Percentiles rank a stretch among this genome's conserved stretches.
Evolutionary conservation across 768 basidiomycete genomes (phyloP).

Genomic region (Lactarius sanguifluus): DNA sequence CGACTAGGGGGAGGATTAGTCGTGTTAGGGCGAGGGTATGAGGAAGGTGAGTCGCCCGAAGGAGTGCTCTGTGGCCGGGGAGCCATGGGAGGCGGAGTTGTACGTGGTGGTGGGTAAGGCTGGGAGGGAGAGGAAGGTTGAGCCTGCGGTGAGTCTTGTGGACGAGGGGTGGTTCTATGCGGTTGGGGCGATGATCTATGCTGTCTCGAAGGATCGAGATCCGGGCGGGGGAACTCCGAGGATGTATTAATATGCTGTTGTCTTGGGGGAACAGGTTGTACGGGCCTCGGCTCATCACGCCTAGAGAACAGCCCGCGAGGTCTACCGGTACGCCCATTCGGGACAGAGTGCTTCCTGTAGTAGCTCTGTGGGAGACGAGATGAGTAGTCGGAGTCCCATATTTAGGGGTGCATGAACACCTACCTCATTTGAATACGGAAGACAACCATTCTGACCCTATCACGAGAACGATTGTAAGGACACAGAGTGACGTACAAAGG

Average conservation of each 20-base stretch:
- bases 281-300: conserved; percentile 36
- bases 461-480: background rate
- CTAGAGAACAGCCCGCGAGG: conserved; percentile 47
- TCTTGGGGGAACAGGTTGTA: conserved; percentile 27
- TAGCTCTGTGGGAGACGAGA: conserved; percentile 41
- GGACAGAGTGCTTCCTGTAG: conserved; percentile 65
- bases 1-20: conserved; percentile 4
- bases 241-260: conserved; percentile 27
- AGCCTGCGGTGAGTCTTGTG: conserved; percentile 32
- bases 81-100: conserved; percentile 25
- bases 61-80: conserved; percentile 13
- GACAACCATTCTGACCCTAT: conserved; percentile 61
- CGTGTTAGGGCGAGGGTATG: conserved; percentile 11
- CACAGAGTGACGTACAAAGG: background rate
- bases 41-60: background rate
- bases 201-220: conserved; percentile 34
- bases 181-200: conserved; percentile 28
- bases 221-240: conserved; percentile 28
- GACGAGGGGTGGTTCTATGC: conserved; percentile 32
- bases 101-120: conserved; percentile 27
- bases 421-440: conserved; percentile 60
- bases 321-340: conserved; percentile 38
- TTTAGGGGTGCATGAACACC: background rate
- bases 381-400: conserved; percentile 2
- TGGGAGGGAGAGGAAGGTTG: conserved; percentile 26